Percentiles rank a stretch among this genome's conserved stretches.
Evolutionary conservation across 106 monocot genomes (phyloP).

Genomic region (Vanilla planifolia): DNA sequence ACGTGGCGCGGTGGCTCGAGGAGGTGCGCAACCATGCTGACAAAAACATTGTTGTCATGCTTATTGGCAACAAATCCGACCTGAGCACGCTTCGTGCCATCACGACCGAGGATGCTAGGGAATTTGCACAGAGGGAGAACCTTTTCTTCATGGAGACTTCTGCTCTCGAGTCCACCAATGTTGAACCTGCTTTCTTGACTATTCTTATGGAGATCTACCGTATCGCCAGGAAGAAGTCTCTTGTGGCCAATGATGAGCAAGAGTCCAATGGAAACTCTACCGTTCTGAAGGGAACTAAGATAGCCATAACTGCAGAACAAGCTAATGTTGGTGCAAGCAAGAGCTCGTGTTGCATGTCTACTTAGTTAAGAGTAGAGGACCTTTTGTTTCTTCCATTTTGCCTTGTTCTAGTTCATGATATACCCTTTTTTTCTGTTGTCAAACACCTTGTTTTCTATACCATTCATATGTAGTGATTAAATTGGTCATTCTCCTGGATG

Average conservation of each 20-base stretch:
- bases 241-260: conserved; percentile 24
- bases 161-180: conserved; percentile 54
- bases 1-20: conserved; percentile 37
- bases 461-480: no score
- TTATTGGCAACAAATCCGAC: conserved; percentile 55
- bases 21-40: conserved; percentile 50
- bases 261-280: conserved; percentile 10
- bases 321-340: not conserved
- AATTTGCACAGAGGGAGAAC: conserved; percentile 44
- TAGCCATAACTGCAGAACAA: conserved; percentile 28
- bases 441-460: no score
- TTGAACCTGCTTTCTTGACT: conserved; percentile 47
- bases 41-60: conserved; percentile 63
- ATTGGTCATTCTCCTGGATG: no score
- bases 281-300: conserved; percentile 38
- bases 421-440: no score
- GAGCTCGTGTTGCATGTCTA: not conserved
- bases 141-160: conserved; percentile 65
- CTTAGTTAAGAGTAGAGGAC: no score
- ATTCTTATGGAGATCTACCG: conserved; percentile 40
- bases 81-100: conserved; percentile 38
- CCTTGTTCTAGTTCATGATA: no score
- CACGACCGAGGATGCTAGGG: conserved; percentile 38
- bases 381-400: not conserved
- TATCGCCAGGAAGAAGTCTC: conserved; percentile 36